Base-by-base conservation (phyloP, 176 grass and related monocot genomes). In the Zizania latifolia region DNA sequence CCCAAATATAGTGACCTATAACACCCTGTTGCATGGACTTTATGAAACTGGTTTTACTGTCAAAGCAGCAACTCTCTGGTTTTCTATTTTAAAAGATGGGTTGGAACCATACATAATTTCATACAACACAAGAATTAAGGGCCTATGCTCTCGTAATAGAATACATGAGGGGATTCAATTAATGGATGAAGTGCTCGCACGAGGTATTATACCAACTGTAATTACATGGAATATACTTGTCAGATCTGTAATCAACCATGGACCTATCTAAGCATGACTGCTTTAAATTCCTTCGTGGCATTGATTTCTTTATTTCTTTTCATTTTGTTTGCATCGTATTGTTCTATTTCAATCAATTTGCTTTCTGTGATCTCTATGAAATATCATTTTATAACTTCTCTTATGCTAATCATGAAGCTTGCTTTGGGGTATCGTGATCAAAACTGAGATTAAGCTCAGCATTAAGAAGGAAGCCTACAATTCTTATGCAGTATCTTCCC, bases 191-290 rank as follows among this genome's bases (percentile, higher is more conserved):
- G 72, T 89, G 36, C 35, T 95, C 69, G 80, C 76, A 77, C 37
- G 6, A 83, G 91, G 89, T 35, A 85, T 90, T 72, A 73, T 78
- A 38, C 96, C 96, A 79, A 92, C 84, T 75, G 37, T 43, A 68
- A 85, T 99, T 77, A 95, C 92, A n/a, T 99, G 96, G 96, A 90
- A 71, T 79, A 92, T 92, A 88, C 77, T 99, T 74, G 87, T 99
- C 72, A 88, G 68, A 82, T 83, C 84, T 84, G 87, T 95, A 40
- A 90, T 88, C 43, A 88, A 81, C 55, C 85, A 83, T 61, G 84
- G 78, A 14, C 77, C 78, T 58, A 71, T 84, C 73, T 77, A 81
- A 69, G 64, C 72, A 56, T 90, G 78, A 92, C 24, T 9, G 50
- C 19, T 83, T 53, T 23, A 64, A 84, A 30, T 79, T 70, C 22